Evolutionary conservation across 2,329 filamentous ascomycete species (phyloP), one percentile per base, ranked within the genome.

Genomic region (Diatrype stigma): DNA sequence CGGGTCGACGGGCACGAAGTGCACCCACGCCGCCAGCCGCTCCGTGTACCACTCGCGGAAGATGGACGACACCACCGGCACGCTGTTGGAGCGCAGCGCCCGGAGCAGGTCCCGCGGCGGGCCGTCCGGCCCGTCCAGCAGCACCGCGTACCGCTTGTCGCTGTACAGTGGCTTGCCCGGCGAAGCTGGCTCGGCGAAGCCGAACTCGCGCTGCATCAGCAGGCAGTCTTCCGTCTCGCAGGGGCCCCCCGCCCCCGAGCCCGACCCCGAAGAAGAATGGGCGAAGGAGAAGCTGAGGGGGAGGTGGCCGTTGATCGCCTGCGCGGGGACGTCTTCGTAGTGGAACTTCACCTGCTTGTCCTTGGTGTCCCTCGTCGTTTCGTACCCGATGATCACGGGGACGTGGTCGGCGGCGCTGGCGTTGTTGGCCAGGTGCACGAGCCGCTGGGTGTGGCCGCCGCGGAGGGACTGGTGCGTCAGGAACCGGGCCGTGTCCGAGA

Each of bases 21-120:
- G 89, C 42, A 85, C 72, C 89, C 89, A 95, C 0, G 89, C 81
- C 51, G 77, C 79, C 16, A 94, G 69, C 6, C 90, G 81, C 46
- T 85, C 83, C 52, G 89, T 86, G 67, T 86, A 89, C 90, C 90
- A 95, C 63, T 90, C 84, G 22, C 83, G 79, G 67, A 92, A 93
- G 6, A 93, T 74, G 0, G 84, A 84, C 1, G 82, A 81, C 56
- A 90, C 77, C 63, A 94, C 82, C 0, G 88, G 87, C 5, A 91
- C 75, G 45, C 79, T 85, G 55, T 73, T 73, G 16, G 86, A 89
- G 45, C 80, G 79, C 5, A 94, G 66, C 51, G 86, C 84, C 0
- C 80, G 78, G 10, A 89, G 68, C 57, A 90, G 78, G 17, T 71
- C 63, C 11, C 52, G 60, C 14, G 86, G 80, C 1, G 84, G 86